Percentiles rank a stretch among this genome's conserved stretches.
phyloP scores from a whole-genome alignment of 257 asterid species.

The Handroanthus guayacan region DNA sequence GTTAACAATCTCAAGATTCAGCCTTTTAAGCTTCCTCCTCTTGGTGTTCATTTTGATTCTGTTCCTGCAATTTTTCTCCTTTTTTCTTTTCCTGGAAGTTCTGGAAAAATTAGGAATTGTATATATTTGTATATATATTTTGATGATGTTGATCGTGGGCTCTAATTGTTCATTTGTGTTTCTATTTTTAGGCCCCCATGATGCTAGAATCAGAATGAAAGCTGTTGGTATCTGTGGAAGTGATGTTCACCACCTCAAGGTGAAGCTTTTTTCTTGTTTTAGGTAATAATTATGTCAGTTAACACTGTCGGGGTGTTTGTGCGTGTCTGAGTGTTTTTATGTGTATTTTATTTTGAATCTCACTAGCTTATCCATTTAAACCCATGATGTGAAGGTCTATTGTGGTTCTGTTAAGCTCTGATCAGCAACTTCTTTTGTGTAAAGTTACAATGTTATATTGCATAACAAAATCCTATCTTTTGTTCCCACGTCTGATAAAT shows the following conservation, averaged over 20 bases:
- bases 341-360: slow-evolving; percentile 3
- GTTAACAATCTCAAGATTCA: slow-evolving; percentile 78
- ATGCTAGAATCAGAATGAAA: slow-evolving; percentile 89
- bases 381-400: no score
- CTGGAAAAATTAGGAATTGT: background rate
- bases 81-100: background rate
- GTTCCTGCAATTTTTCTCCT: background rate
- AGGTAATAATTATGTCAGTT: background rate
- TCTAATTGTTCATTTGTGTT: background rate
- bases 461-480: no score
- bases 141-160: slow-evolving; percentile 19
- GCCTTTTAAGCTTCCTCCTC: slow-evolving; percentile 83
- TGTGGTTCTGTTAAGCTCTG: no score
- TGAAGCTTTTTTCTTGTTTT: slow-evolving; percentile 33
- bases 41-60: slow-evolving; percentile 49
- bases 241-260: slow-evolving; percentile 96
- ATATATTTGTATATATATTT: background rate
- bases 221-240: slow-evolving; percentile 99
- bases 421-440: no score
- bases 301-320: background rate
- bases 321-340: background rate
- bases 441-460: no score
- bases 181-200: slow-evolving; percentile 63
- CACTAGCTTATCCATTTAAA: background rate
- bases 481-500: background rate